Base-by-base conservation (phyloP, 352 stramenopile species). In the Phytopythium vexans region DNA sequence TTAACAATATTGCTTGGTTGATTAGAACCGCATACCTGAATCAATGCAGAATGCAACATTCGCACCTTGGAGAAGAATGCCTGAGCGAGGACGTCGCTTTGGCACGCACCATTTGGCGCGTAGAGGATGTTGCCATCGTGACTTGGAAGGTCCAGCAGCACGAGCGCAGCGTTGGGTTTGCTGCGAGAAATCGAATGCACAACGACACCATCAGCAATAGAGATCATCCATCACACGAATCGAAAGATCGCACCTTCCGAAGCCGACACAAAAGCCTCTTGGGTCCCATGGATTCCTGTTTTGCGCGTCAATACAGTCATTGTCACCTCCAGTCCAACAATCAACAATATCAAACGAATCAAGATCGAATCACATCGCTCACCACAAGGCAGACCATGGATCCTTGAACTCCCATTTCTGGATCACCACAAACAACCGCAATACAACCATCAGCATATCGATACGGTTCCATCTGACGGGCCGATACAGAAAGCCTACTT, bases 21-120 rank as follows among this genome's bases (percentile, higher is more conserved):
- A 15, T 27, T 27, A 27, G 21, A 27, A 27, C 21, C 21, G 21
- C 21, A 27, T 27, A 27, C 21, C 21, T 27, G 21, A 2, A 27
- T 27, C 21, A 27, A 14, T 11, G 40, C 12, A 3, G 40, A 8
- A 8, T 1, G 8, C 8, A 34, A 7, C 16, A 1, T 14, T 9
- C 1, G 3, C 8, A 49, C 43, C 43, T 49, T 21, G 57, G 34
- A 46, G 32, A 60, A 66, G 43, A 78, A 85, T 8, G 58, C 60
- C 32, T 85, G 74, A 46, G 74, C 60, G 27, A 81, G 64, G 10
- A 85, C 74, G 15, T 70, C 66, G 41, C 61, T 77, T 15, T 45
- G 64, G 49, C 72, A 54, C 10, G 39, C 37, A 8, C 74, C 74
- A 21, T 7, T 46, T 16, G 74, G 74, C 0, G 68, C 63, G 42